A percentile compares a stretch with the other conserved stretches of the same genome.
phyloP scores from a whole-genome alignment of 441 rosid genomes.

The Pelargonium australe region DNA sequence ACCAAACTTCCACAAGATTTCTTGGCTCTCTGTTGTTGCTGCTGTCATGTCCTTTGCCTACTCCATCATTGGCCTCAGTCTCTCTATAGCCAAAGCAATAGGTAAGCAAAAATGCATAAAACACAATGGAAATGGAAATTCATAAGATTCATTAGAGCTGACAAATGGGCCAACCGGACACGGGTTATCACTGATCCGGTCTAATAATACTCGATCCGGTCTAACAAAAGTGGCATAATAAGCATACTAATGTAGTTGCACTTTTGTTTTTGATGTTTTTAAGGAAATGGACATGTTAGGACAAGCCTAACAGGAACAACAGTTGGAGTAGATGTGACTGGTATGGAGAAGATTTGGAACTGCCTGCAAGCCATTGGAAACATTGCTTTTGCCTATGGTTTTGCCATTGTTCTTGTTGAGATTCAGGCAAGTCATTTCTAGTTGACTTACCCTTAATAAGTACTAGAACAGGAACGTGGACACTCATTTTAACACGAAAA shows the following conservation, averaged over 20 bases:
- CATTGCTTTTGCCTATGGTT: slow-evolving; percentile 60
- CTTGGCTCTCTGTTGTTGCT: slow-evolving; percentile 78
- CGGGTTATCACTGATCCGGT: too few relatives aligned
- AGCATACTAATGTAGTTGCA: neutral
- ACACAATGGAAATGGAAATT: too few relatives aligned
- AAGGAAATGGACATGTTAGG: slow-evolving; percentile 27
- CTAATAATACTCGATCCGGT: too few relatives aligned
- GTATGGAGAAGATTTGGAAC: slow-evolving; percentile 42
- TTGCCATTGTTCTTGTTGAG: slow-evolving; percentile 49
- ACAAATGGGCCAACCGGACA: too few relatives aligned
- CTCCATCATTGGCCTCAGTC: slow-evolving; percentile 66
- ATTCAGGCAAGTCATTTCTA: slow-evolving; percentile 40
- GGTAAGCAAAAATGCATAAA: slow-evolving; percentile 27
- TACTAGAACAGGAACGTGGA: too few relatives aligned
- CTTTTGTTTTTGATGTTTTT: neutral
- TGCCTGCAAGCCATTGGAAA: slow-evolving; percentile 50
- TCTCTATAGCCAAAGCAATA: slow-evolving; percentile 60
- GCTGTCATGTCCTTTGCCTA: slow-evolving; percentile 83
- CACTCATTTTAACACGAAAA: neutral
- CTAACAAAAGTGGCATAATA: too few relatives aligned
- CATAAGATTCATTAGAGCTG: too few relatives aligned
- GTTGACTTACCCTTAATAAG: too few relatives aligned
- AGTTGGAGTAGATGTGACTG: slow-evolving; percentile 43
- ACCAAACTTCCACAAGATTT: slow-evolving; percentile 75
- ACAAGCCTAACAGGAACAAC: slow-evolving; percentile 42